phyloP scores from a whole-genome alignment of 2,329 filamentous ascomycete species.

The Geosmithia putterillii region DNA sequence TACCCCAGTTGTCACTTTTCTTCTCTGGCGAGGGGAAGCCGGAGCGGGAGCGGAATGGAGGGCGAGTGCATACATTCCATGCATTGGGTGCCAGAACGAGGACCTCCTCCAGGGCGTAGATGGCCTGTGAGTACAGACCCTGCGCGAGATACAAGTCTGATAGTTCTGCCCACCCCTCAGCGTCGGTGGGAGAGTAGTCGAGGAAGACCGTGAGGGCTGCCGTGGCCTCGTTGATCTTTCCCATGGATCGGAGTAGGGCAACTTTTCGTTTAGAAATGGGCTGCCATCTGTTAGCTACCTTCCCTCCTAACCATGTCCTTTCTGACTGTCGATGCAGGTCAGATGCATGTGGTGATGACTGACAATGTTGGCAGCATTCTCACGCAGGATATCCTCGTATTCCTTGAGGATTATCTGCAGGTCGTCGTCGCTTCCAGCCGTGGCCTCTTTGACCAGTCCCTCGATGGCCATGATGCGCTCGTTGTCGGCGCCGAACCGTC shows the following conservation, averaged over 20 bases:
- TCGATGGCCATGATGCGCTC: constrained; percentile 75
- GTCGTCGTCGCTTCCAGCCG: constrained; percentile 51
- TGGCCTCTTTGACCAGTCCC: constrained; percentile 76
- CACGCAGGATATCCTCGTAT: constrained; percentile 64
- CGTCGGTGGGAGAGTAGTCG: constrained; percentile 77
- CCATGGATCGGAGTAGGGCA: constrained; percentile 65
- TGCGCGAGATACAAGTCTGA: constrained; percentile 75
- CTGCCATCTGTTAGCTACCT: constrained; percentile 25
- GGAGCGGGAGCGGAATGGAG: too few relatives aligned
- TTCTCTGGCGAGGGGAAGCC: neutral
- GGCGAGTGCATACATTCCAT: constrained; percentile 92
- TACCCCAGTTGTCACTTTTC: neutral
- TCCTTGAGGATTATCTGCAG: constrained; percentile 60
- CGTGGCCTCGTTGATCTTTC: constrained; percentile 60
- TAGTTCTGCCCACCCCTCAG: constrained; percentile 87
- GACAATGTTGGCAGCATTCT: constrained; percentile 71
- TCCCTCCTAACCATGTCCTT: neutral
- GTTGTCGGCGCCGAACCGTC: constrained; percentile 73
- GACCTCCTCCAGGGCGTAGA: constrained; percentile 85
- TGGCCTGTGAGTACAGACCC: constrained; percentile 68
- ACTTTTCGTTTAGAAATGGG: constrained; percentile 76
- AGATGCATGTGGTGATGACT: too few relatives aligned
- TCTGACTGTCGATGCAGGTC: constrained; percentile 8
- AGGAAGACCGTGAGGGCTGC: constrained; percentile 61
- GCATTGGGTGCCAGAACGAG: constrained; percentile 78